Percentiles rank a stretch among this genome's conserved stretches.
Evolutionary conservation across 169 alveolate species (phyloP).

Genomic region (Pseudocohnilembus persalinus): DNA sequence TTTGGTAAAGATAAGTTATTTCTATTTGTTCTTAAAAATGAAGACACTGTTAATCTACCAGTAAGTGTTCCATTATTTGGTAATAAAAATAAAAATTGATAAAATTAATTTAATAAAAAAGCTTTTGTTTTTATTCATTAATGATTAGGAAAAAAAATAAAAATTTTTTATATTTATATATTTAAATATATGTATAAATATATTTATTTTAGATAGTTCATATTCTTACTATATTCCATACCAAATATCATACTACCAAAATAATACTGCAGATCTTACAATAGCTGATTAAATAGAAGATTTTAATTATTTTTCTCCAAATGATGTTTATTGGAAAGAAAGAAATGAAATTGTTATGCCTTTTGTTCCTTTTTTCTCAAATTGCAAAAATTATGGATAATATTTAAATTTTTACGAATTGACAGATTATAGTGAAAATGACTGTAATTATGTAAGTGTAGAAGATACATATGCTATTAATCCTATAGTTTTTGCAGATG

Average conservation of each 20-base stretch:
- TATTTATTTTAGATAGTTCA: slow-evolving; percentile 23
- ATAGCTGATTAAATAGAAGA: slow-evolving; percentile 23
- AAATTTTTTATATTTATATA: no score
- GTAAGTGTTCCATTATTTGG: slow-evolving; percentile 55
- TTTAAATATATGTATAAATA: background rate
- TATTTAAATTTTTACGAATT: slow-evolving; percentile 73
- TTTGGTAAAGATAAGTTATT: slow-evolving; percentile 40
- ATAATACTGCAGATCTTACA: slow-evolving; percentile 43
- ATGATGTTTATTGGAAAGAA: slow-evolving; percentile 65
- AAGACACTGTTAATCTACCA: slow-evolving; percentile 48
- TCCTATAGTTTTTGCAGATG: background rate
- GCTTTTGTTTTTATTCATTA: no score
- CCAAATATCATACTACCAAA: slow-evolving; percentile 19
- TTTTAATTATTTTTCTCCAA: background rate
- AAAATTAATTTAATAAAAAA: no score
- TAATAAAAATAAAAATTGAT: slow-evolving; percentile 41
- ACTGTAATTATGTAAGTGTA: background rate
- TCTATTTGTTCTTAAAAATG: slow-evolving; percentile 41
- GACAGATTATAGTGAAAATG: background rate
- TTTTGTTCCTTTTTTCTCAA: slow-evolving; percentile 75
- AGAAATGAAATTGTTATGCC: slow-evolving; percentile 52
- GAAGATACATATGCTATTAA: background rate
- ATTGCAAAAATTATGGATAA: slow-evolving; percentile 76
- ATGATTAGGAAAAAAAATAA: no score
- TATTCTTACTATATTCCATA: slow-evolving; percentile 36